Conservation (phyloP, 1,139 yeast species). For the Protomyces arabidopsidicola region DNA sequence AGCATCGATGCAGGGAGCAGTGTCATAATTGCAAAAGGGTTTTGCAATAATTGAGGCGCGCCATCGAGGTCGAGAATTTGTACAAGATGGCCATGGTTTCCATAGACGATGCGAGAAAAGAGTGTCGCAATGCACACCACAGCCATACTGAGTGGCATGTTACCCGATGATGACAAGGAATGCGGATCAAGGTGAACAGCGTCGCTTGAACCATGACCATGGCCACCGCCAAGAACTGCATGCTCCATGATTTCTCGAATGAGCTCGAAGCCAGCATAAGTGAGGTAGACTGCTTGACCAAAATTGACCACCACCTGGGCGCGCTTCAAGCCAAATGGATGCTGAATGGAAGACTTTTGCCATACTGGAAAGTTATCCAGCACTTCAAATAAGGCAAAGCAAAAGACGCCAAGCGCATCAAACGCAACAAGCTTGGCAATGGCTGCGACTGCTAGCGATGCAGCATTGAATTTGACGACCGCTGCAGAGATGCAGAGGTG, state of each 20-base stretch:
- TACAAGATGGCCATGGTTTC: conserved; percentile 8
- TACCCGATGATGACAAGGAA: conserved; percentile 1
- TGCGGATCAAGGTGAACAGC: conserved; percentile 22
- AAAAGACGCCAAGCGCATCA: conserved; percentile 74
- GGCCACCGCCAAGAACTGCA: conserved; percentile 23
- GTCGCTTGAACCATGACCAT: conserved; percentile 20
- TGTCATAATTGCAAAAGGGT: conserved; percentile 18
- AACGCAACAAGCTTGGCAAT: conserved; percentile 82
- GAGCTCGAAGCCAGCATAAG: conserved; percentile 41
- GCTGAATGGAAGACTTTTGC: conserved; percentile 74
- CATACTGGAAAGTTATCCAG: conserved; percentile 89
- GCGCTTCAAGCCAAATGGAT: conserved; percentile 88
- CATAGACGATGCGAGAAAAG: conserved; percentile 6
- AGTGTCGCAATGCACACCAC: conserved; percentile 2
- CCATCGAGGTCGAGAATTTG: conserved; percentile 6
- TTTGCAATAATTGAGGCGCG: conserved; percentile 5
- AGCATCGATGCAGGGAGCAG: conserved; percentile 7
- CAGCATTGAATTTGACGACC: conserved; percentile 55
- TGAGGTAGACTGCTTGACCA: conserved; percentile 74
- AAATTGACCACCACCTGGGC: conserved; percentile 83
- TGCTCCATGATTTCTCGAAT: conserved; percentile 16
- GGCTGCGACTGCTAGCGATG: conserved; percentile 62
- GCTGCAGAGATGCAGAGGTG: conserved; percentile 56
- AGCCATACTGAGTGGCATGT: conserved; percentile 19
- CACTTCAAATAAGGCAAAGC: conserved; percentile 67